Evolutionary conservation across 495 filamentous ascomycete genomes (phyloP), one percentile per base, ranked within the genome.

Genomic region (Aspergillus haitiensis): DNA sequence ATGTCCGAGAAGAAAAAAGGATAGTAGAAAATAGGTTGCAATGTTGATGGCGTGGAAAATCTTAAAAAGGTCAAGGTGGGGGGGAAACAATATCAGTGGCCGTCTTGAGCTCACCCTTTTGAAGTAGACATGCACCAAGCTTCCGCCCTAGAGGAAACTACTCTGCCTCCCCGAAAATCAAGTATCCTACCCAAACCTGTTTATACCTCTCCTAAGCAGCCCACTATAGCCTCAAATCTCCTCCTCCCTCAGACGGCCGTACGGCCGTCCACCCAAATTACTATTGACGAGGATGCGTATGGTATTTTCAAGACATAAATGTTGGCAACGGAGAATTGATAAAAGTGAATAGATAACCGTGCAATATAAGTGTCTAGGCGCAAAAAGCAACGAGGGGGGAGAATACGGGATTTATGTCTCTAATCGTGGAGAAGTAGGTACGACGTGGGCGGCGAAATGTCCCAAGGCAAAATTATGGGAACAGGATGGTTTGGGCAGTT

Each of bases 221-320:
- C 54, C 59, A 36, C 55, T 61, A 55, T 53, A 53, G 60, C 65
- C 56, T 61, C 62, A 63, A 61, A 53, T 45, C 57, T 53, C 70
- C 70, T 71, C 74, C 75, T 65, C 68, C 72, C 73, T 66, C 69
- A 73, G 75, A 78, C 75, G 77, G 75, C 77, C 77, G 64, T 64
- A 70, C 65, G 75, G 77, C 75, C 77, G 77, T 77, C 77, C 70
- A 72, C 77, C 69, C 67, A 55, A 59, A 63, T 50, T 74, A 55
- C 64, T 59, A 59, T 54, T 52, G 63, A 55, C 63, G 66, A 60
- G 54, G 63, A 61, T 62, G 56, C 21, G 52, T 59, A 33, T 48
- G 37, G 35, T 63, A 27, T 36, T 27, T 2, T 62, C 57, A 66
- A 64, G 48, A 57, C 63, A 70, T 72, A 52, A 58, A 59, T 31